These are phyloP conservation scores for Adansonia rubrostipa DNA, from an alignment of 441 rosid genomes.

Conservation along the genomic window DNA sequence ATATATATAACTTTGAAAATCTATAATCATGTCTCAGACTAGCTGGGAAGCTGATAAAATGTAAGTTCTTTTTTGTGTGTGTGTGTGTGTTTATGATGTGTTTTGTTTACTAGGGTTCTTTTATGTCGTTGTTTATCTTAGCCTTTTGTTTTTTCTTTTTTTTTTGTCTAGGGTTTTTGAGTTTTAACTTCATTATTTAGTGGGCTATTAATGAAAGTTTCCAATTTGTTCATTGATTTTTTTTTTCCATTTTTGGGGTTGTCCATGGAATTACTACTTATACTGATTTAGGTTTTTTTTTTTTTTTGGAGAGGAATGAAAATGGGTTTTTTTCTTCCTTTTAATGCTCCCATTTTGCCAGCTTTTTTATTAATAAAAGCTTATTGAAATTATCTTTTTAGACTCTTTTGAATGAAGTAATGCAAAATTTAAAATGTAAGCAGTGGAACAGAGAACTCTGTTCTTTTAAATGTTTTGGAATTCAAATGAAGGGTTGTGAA, in stretches of 20 bases:
- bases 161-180: not conserved
- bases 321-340: not conserved
- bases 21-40: slow-evolving; percentile 63
- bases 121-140: not conserved
- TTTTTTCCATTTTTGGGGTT: not conserved
- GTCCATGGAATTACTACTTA: not conserved
- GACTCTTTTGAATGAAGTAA: not conserved
- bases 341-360: not conserved
- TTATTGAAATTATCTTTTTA: not conserved
- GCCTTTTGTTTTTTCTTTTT: not conserved
- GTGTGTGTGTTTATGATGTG: not conserved
- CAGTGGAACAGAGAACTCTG: not conserved
- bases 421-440: not conserved
- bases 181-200: not conserved
- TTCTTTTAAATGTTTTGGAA: not conserved
- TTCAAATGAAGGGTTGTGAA: not conserved
- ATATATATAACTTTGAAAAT: too few species aligned
- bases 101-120: not conserved
- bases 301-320: not conserved
- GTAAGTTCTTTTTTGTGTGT: slow-evolving; percentile 27
- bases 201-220: not conserved
- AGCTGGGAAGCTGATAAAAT: slow-evolving; percentile 99
- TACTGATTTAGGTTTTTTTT: not conserved
- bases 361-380: not conserved
- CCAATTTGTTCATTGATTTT: not conserved